Evolutionary conservation across 2,329 filamentous ascomycete genomes (phyloP), one percentile per base, ranked within the genome.

Genomic region (Fulvia fulva): DNA sequence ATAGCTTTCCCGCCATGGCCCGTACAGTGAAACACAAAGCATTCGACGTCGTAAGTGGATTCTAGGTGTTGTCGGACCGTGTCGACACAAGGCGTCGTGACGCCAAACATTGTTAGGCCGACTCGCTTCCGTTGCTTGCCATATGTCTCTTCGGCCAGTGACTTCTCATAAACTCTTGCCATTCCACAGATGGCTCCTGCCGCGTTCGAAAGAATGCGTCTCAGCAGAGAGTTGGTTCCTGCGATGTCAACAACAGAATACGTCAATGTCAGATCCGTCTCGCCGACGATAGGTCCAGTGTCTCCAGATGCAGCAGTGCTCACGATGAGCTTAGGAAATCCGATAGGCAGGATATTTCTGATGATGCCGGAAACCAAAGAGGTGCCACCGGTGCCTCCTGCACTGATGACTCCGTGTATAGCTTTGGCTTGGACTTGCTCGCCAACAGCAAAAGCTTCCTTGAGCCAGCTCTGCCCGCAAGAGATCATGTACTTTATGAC

Each of bases 101-200:
- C 86, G 1, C 87, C 87, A 67, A 89, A 90, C 87, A 90, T 90
- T 1, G 87, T 88, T 23, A 89, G 81, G 0, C 81, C 87, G 6
- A 90, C 76, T 0, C 80, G 75, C 56, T 78, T 80, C 64, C 77
- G 79, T 54, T 63, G 34, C 30, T 59, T 21, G 25, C 47, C 47
- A 9, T 56, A 49, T 14, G 47, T 30, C 7, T 41, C 26, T 19
- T 51, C 50, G 3, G 44, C 16, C 1, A 66, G 50, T 2, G 56
- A 58, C 6, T 51, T 55, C 41, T 70, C 64, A 58, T 83, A 84
- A 0, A 77, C 72, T 1, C 62, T 59, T 0, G 83, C 81, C 79
- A 87, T 87, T 0, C 80, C 86, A 0, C 75, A 75, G 37, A 89
- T 83, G 0, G 84, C 81, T 0, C 79, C 81, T 0, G 82, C 86